Evolutionary conservation across 805 yeast species (phyloP), one percentile per base, ranked within the genome.

Genomic region (Metschnikowia peoriensis): DNA sequence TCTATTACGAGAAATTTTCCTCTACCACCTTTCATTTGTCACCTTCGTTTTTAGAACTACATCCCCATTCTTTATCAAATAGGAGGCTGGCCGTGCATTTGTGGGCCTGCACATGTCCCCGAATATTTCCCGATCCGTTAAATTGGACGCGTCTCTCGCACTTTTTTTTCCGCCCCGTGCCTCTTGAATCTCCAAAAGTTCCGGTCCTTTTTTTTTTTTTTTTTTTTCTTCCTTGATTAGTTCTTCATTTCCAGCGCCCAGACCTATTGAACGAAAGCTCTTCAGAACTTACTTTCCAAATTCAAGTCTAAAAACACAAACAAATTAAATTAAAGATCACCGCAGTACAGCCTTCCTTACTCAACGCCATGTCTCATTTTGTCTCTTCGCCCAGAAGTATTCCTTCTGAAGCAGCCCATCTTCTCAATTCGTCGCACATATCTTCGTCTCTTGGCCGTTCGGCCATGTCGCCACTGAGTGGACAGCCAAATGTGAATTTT

Each of bases 351-450:
- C 35, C 35, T 32, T 32, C 14, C 35, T 10, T 10, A 32, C 35
- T 35, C 44, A 15, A n/a, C n/a, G 14, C 14, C 27, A 74, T 74
- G 79, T 64, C 78, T 51, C 67, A 71, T 54, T 73, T 73, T 51
- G 78, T 73, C 32, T 74, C 78, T 44, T 74, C 78, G 22, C 79
- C 79, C 16, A 66, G 73, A 41, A 66, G 73, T 56, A 64, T 73
- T 41, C 77, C 77, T 16, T 73, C 78, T 22, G 79, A 75, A 60
- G 76, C 77, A 35, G 78, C 76, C 43, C 61, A 67, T 40, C 64
- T 73, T 46, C 65, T 75, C 38, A 63, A 68, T 45, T 68, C 76
- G 6, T 73, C 79, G 7, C 78, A 72, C 54, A 74, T 76, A 7
- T 72, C 76, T 10, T 73, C 78, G 10, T 74, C 78, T 11, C 62